Percentiles rank a stretch among this genome's conserved stretches.
Conservation (phyloP, 176 grass and related monocot genomes). For the Tuctoria greenei region DNA sequence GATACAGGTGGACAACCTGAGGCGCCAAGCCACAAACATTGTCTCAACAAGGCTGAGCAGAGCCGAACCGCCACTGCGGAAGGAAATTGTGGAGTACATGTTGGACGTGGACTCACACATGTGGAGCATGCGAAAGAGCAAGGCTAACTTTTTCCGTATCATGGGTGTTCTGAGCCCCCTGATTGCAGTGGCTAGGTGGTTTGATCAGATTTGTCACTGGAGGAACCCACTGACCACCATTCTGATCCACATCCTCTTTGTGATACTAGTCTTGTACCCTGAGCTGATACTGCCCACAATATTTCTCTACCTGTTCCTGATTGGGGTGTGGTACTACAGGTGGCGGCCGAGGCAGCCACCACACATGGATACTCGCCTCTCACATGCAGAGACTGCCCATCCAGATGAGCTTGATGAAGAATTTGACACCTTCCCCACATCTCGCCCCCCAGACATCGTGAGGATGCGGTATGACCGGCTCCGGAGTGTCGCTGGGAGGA, state of each 20-base stretch:
- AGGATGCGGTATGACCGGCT: slow-evolving; percentile 59
- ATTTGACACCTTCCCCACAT: slow-evolving; percentile 64
- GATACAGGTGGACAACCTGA: slow-evolving; percentile 59
- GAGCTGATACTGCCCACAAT: slow-evolving; percentile 71
- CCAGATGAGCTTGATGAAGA: slow-evolving; percentile 70
- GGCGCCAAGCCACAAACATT: slow-evolving; percentile 60
- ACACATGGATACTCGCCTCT: slow-evolving; percentile 68
- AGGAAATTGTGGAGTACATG: slow-evolving; percentile 79
- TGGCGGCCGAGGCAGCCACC: slow-evolving; percentile 62
- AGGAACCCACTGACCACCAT: slow-evolving; percentile 61
- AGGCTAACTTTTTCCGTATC: slow-evolving; percentile 69
- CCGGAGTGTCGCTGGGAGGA: slow-evolving; percentile 56
- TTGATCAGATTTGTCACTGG: slow-evolving; percentile 68
- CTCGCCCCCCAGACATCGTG: slow-evolving; percentile 46
- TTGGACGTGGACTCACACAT: slow-evolving; percentile 73
- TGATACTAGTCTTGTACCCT: slow-evolving; percentile 65
- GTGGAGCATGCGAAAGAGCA: slow-evolving; percentile 85
- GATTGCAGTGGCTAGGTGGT: slow-evolving; percentile 55
- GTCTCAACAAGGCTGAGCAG: slow-evolving; percentile 67
- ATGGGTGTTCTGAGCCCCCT: slow-evolving; percentile 55
- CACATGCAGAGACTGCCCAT: slow-evolving; percentile 52
- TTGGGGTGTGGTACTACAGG: slow-evolving; percentile 71
- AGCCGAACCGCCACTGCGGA: slow-evolving; percentile 59
- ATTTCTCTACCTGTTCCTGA: slow-evolving; percentile 67
- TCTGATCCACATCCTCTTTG: slow-evolving; percentile 60